A percentile compares a stretch with the other conserved stretches of the same genome.
Conservation (phyloP, 176 grass and related monocot genomes). For the Aegilops bicornis region DNA sequence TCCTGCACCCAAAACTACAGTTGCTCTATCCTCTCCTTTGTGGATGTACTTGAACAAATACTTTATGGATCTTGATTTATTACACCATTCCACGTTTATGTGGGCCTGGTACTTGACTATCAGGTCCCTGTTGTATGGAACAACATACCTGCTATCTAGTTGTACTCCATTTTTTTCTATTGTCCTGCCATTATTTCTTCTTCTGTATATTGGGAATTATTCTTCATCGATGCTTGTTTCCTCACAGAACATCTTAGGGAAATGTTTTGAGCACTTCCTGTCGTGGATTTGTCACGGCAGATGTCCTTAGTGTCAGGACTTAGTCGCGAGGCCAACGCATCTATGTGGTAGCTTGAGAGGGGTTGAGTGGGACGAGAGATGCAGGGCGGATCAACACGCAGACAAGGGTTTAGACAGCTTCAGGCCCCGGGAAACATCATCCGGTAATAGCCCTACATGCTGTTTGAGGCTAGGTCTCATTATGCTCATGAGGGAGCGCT, state of each 20-base stretch:
- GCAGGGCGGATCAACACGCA: too few species aligned
- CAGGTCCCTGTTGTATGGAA: constrained; percentile 19
- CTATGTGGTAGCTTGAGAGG: too few species aligned
- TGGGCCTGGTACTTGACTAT: constrained; percentile 35
- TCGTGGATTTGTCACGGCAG: too few species aligned
- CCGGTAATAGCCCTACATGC: too few species aligned
- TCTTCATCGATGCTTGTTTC: constrained; percentile 28
- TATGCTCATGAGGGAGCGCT: too few species aligned
- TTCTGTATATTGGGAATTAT: constrained; percentile 15
- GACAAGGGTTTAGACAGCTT: too few species aligned
- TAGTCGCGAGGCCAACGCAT: too few species aligned
- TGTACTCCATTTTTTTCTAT: constrained; percentile 12
- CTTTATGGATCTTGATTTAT: constrained; percentile 32
- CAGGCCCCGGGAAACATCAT: too few species aligned
- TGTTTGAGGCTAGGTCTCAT: too few species aligned
- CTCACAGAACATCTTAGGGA: not conserved
- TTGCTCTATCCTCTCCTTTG: constrained; percentile 21
- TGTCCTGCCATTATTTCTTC: not conserved
- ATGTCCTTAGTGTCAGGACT: too few species aligned
- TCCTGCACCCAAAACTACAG: not conserved
- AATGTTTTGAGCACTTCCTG: constrained; percentile 29
- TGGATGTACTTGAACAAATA: constrained; percentile 44
- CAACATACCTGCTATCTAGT: constrained; percentile 11
- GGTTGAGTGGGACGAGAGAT: too few species aligned
- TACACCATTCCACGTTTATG: constrained; percentile 34